A percentile compares a stretch with the other conserved stretches of the same genome.
These are phyloP conservation scores for Lagenidium giganteum DNA, from an alignment of 352 stramenopile species.

Conservation along the genomic window DNA sequence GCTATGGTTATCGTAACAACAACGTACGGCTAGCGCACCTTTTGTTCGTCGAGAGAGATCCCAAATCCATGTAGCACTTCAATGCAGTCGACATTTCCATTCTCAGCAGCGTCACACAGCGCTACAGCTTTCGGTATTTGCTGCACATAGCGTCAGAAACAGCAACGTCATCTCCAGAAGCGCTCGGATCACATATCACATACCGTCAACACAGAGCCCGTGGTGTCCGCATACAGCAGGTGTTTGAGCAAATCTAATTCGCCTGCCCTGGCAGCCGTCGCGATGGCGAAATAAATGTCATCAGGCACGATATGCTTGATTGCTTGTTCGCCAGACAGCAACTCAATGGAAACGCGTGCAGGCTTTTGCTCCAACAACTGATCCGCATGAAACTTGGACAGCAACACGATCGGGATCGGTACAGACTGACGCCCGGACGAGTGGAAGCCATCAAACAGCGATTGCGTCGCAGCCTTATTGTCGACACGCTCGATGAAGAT, in stretches of 20 bases:
- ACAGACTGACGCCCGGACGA: constrained; percentile 74
- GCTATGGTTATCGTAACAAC: background rate
- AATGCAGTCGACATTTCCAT: constrained; percentile 79
- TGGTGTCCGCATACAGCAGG: constrained; percentile 62
- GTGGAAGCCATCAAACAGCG: constrained; percentile 85
- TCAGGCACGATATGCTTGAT: constrained; percentile 62
- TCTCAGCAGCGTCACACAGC: constrained; percentile 76
- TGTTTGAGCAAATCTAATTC: constrained; percentile 73
- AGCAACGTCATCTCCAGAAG: constrained; percentile 4
- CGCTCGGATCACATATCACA: constrained; percentile 9
- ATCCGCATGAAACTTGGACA: constrained; percentile 76
- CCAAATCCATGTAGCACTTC: constrained; percentile 77
- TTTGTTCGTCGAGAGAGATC: constrained; percentile 79
- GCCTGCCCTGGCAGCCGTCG: constrained; percentile 62
- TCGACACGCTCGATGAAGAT: constrained; percentile 72
- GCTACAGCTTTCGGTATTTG: constrained; percentile 71
- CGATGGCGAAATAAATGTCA: constrained; percentile 68
- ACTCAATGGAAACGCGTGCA: constrained; percentile 52
- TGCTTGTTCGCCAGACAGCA: constrained; percentile 62
- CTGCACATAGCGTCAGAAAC: constrained; percentile 17
- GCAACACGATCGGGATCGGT: constrained; percentile 69
- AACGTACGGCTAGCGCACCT: constrained; percentile 24
- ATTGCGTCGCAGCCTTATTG: constrained; percentile 52
- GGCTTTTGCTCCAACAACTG: constrained; percentile 56
- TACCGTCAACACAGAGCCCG: constrained; percentile 55